Base-by-base conservation (phyloP, 768 basidiomycete species). In the Baorangia bicolor region DNA sequence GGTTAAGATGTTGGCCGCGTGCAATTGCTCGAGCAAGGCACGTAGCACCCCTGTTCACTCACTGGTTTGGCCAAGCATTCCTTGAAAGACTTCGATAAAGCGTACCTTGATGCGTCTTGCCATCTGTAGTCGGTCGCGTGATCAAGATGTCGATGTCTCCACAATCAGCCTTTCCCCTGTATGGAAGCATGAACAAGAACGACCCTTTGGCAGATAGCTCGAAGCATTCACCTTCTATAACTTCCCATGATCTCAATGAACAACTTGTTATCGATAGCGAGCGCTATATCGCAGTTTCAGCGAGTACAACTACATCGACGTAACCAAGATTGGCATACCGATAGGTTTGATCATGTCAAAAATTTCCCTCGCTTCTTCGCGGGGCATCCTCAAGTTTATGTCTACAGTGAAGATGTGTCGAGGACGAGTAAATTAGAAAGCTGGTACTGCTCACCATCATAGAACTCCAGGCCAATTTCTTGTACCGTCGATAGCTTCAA, bases 71-170 rank as follows among this genome's bases (percentile, higher is more conserved):
- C 7, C 49, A 42, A 40, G 33, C n/a, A 0, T 50, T 49, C 13
- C 2, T 42, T 11, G 27, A 21, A 30, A 51, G 18, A 23, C 23
- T 10, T 21, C 35, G 28, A 27, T 20, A 18, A 13, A 20, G 49
- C 74, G 49, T 63, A 85, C 93, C 90, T 49, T 75, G 73, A 67
- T 96, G 94, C 0, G 86, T 89, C 56, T 73, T 78, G 0, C 90
- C 91, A 61, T 95, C 92, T 3, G 77, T 71, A 1, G 82, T 78
- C 21, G 84, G 79, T 5, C 93, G 83, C 2, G 92, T 92, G 58
- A 98, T 85, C 53, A 97, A 69, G 44, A 97, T 85, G 69, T 98
- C 94, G 54, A 98, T 91, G 67, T 97, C 95, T 2, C 95, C 95
- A 53, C 91, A 94, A 51, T 86, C 85, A 1, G 78, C 73, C 68